phyloP scores from a whole-genome alignment of 768 basidiomycete species.

The Kondoa malvinella region DNA sequence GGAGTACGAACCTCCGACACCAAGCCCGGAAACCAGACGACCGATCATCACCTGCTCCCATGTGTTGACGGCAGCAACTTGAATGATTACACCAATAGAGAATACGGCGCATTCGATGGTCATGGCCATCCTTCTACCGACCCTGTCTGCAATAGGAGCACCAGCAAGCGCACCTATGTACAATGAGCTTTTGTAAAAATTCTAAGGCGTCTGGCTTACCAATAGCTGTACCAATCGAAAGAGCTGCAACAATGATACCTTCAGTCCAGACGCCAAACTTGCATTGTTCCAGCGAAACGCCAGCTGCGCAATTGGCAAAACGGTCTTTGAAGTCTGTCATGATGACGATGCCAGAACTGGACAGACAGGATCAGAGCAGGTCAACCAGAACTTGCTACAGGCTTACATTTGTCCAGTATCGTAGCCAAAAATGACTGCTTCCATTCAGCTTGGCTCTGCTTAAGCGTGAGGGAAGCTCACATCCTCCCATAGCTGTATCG shows the following conservation, averaged over 20 bases:
- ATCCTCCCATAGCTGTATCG: background rate
- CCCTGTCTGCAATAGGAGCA: constrained; percentile 39
- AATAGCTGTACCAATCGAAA: constrained; percentile 31
- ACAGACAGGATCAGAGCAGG: background rate
- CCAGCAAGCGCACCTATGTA: constrained; percentile 47
- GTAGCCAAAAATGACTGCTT: constrained; percentile 16
- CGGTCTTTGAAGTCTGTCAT: constrained; percentile 53
- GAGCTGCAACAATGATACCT: constrained; percentile 50
- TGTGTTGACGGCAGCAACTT: constrained; percentile 38
- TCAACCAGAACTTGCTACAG: background rate
- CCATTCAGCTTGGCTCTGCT: background rate
- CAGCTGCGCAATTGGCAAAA: constrained; percentile 40
- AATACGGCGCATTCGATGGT: constrained; percentile 44
- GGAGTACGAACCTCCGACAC: constrained; percentile 50
- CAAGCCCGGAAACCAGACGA: constrained; percentile 42
- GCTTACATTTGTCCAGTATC: constrained; percentile 40
- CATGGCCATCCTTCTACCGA: constrained; percentile 55
- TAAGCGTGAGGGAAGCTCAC: too few species aligned
- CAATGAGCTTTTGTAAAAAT: constrained; percentile 39
- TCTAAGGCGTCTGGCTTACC: background rate
- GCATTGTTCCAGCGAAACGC: constrained; percentile 36
- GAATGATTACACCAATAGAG: constrained; percentile 46
- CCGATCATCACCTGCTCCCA: constrained; percentile 47
- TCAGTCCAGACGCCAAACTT: constrained; percentile 41
- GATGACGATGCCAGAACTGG: constrained; percentile 45